Percentiles rank a stretch among this genome's conserved stretches.
These are phyloP conservation scores for Phytophthora pluvialis DNA, from an alignment of 352 stramenopile species.

Conservation along the genomic window DNA sequence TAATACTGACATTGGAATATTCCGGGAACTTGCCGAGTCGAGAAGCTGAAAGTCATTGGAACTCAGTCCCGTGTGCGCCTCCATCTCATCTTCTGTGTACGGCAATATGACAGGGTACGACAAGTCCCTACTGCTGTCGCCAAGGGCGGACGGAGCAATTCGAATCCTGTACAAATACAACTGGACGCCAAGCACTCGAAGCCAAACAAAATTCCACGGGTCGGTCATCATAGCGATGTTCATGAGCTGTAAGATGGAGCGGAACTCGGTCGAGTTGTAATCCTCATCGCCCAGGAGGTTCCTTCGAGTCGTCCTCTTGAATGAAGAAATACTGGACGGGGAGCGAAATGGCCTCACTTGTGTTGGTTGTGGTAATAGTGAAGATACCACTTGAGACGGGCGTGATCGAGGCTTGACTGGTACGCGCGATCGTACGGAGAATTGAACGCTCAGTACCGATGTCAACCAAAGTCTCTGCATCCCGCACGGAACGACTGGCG, in stretches of 20 bases:
- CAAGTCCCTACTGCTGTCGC: background rate
- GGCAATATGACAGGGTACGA: slow-evolving; percentile 36
- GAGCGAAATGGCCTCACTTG: background rate
- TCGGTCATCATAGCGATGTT: slow-evolving; percentile 60
- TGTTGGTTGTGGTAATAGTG: background rate
- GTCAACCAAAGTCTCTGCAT: slow-evolving; percentile 15
- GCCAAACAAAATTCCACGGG: slow-evolving; percentile 39
- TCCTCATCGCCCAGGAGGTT: background rate
- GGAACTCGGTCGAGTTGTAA: slow-evolving; percentile 21
- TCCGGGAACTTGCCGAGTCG: slow-evolving; percentile 20
- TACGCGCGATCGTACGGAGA: background rate
- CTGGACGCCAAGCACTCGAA: slow-evolving; percentile 34
- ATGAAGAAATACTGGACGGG: background rate
- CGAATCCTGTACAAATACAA: slow-evolving; percentile 44
- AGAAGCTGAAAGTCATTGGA: slow-evolving; percentile 25
- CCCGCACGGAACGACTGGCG: slow-evolving; percentile 22
- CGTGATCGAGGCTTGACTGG: background rate
- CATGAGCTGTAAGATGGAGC: slow-evolving; percentile 43
- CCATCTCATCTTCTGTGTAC: slow-evolving; percentile 33
- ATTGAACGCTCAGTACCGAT: slow-evolving; percentile 24
- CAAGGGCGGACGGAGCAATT: background rate
- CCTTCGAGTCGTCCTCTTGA: background rate
- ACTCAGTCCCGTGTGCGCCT: slow-evolving; percentile 26
- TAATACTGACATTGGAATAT: slow-evolving; percentile 18
- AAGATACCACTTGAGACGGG: background rate